Conservation (phyloP, 2,329 filamentous ascomycete species). For the Apiospora hydei region DNA sequence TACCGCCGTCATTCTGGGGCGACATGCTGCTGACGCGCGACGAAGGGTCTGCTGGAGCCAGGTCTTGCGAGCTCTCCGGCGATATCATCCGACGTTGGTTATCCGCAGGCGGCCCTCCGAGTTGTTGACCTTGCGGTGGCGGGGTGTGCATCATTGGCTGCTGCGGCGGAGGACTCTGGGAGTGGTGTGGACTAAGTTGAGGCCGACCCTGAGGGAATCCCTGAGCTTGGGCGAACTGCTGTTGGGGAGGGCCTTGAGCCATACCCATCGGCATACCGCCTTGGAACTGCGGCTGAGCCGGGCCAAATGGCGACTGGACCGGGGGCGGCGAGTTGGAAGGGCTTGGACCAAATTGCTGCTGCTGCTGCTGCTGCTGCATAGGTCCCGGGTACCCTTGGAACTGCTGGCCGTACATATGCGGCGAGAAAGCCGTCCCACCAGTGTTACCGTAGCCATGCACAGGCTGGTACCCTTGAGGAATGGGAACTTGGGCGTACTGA, state of each 20-base stretch:
- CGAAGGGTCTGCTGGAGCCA: neutral
- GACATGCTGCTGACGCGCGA: conserved; percentile 29
- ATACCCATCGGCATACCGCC: conserved; percentile 8
- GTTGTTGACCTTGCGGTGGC: neutral
- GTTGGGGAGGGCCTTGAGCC: conserved; percentile 24
- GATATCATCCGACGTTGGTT: neutral
- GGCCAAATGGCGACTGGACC: conserved; percentile 2
- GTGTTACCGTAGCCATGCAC: conserved; percentile 42
- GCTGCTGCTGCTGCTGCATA: conserved; percentile 20
- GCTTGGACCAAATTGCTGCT: conserved; percentile 5
- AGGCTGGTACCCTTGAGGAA: conserved; percentile 42
- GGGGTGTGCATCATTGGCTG: conserved; percentile 22
- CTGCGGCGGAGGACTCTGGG: conserved; percentile 22
- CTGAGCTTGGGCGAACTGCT: conserved; percentile 25
- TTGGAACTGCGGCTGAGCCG: neutral
- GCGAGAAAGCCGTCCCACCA: conserved; percentile 36
- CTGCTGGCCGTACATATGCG: conserved; percentile 32
- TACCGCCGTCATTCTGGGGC: conserved; percentile 29
- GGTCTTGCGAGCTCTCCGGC: conserved; percentile 14
- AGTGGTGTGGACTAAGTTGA: neutral
- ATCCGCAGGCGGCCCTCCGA: neutral
- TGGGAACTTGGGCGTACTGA: conserved; percentile 42
- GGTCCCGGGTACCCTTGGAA: conserved; percentile 31
- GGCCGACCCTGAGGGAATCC: conserved; percentile 1
- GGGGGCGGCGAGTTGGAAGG: conserved; percentile 11